Evolutionary conservation across 169 alveolate species (phyloP).

Genomic region (Plasmodium reichenowi): DNA sequence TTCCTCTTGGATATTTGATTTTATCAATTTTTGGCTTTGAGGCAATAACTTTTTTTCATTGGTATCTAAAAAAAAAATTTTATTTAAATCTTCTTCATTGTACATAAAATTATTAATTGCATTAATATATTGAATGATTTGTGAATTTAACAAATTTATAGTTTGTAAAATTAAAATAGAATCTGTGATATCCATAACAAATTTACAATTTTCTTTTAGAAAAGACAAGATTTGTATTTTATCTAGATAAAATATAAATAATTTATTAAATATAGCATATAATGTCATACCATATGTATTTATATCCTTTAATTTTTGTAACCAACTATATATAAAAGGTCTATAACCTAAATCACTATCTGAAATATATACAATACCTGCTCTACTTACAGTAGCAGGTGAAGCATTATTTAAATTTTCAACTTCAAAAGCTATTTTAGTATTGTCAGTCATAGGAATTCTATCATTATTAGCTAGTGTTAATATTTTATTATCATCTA

Average conservation of each 20-base stretch:
- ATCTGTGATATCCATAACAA: conserved; percentile 91
- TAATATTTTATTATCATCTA: conserved; percentile 98
- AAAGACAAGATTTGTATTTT: conserved; percentile 76
- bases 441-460: conserved; percentile 90
- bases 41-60: conserved; percentile 45
- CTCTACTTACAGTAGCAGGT: conserved; percentile 98
- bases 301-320: conserved; percentile 90
- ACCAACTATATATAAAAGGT: conserved; percentile 94
- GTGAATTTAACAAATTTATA: conserved; percentile 90
- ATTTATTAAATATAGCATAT: conserved; percentile 72
- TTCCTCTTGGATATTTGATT: background rate
- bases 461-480: conserved; percentile 98
- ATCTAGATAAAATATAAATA: conserved; percentile 76
- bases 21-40: conserved; percentile 1
- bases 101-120: conserved; percentile 81
- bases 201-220: conserved; percentile 81
- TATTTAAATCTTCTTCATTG: conserved; percentile 71
- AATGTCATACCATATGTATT: conserved; percentile 43
- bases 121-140: conserved; percentile 86
- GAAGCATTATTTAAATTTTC: conserved; percentile 97
- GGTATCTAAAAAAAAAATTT: conserved; percentile 38
- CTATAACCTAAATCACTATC: conserved; percentile 91
- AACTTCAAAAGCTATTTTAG: conserved; percentile 92
- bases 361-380: conserved; percentile 98
- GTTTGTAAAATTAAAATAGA: conserved; percentile 88